Evolutionary conservation across 257 asterid genomes (phyloP).

Genomic region (Solanum pinnatisectum): DNA sequence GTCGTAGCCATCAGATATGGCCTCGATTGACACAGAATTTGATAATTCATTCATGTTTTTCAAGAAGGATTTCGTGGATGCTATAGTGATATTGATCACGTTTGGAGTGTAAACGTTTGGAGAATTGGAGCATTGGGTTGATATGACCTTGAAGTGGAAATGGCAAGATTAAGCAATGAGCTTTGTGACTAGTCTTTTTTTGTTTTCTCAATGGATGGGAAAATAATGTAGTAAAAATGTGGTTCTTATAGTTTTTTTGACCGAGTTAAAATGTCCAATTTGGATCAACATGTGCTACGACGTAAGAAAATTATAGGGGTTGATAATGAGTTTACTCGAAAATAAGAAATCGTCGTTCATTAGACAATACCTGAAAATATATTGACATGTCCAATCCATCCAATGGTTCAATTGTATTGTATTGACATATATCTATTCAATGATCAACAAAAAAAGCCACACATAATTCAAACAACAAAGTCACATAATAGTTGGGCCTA

Average conservation of each 20-base stretch:
- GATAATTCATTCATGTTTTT: slow-evolving; percentile 6
- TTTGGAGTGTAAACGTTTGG: background rate
- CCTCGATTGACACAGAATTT: background rate
- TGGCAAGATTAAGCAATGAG: slow-evolving; percentile 26
- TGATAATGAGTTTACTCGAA: too few species aligned
- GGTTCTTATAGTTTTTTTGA: background rate
- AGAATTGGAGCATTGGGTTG: slow-evolving; percentile 32
- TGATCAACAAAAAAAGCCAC: too few species aligned
- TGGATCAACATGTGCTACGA: background rate
- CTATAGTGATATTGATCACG: background rate
- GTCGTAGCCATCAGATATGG: slow-evolving; percentile 38
- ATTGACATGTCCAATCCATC: too few species aligned
- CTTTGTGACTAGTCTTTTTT: background rate
- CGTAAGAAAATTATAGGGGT: background rate
- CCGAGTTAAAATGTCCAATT: background rate
- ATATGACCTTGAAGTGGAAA: slow-evolving; percentile 38
- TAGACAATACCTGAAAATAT: too few species aligned
- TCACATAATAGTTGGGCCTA: too few species aligned
- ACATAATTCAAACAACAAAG: too few species aligned
- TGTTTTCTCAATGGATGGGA: background rate
- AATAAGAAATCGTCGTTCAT: too few species aligned
- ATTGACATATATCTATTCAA: too few species aligned
- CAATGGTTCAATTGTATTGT: too few species aligned
- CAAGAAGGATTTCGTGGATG: background rate
- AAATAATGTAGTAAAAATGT: background rate